Percentiles rank a stretch among this genome's conserved stretches.
Evolutionary conservation across 2,329 filamentous ascomycete genomes (phyloP).

Genomic region (Exophiala sp.): DNA sequence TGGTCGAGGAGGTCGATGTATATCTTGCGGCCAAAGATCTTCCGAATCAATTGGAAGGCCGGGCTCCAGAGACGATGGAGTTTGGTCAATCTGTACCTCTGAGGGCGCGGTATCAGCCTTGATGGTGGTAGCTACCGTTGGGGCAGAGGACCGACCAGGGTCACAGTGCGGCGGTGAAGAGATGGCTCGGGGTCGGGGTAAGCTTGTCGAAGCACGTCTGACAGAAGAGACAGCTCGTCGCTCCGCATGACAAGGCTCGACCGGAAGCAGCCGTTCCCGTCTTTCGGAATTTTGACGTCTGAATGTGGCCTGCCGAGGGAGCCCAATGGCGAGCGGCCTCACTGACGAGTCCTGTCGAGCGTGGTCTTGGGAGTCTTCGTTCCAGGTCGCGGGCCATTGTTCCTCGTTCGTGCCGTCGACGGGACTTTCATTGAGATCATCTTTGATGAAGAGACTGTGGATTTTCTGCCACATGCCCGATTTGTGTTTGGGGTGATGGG

Average conservation of each 20-base stretch:
- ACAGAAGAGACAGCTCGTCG: slow-evolving; percentile 67
- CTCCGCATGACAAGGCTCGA: slow-evolving; percentile 61
- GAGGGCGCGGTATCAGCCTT: slow-evolving; percentile 12
- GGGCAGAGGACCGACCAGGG: slow-evolving; percentile 36
- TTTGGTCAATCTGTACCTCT: slow-evolving; percentile 3
- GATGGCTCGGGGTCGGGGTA: slow-evolving; percentile 41
- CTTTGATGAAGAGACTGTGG: slow-evolving; percentile 26
- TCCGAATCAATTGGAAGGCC: slow-evolving; percentile 22
- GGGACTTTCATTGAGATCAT: slow-evolving; percentile 19
- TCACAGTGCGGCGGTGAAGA: slow-evolving; percentile 40
- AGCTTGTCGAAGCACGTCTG: slow-evolving; percentile 19
- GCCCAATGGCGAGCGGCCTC: slow-evolving; percentile 63
- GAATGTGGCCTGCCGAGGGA: slow-evolving; percentile 75
- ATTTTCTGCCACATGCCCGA: slow-evolving; percentile 47
- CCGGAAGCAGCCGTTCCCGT: slow-evolving; percentile 67
- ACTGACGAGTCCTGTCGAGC: slow-evolving; percentile 13
- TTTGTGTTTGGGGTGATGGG: slow-evolving; percentile 29
- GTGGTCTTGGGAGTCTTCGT: slow-evolving; percentile 5
- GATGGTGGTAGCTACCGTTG: slow-evolving; percentile 32
- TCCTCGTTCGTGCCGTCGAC: slow-evolving; percentile 19
- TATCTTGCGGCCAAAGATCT: slow-evolving; percentile 19
- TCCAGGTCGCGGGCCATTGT: slow-evolving; percentile 18
- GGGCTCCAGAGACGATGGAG: slow-evolving; percentile 13
- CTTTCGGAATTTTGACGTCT: slow-evolving; percentile 78
- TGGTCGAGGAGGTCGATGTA: slow-evolving; percentile 31